A percentile compares a stretch with the other conserved stretches of the same genome.
Evolutionary conservation across 306 rosid genomes (phyloP).

Genomic region (Boehmeria nivea): DNA sequence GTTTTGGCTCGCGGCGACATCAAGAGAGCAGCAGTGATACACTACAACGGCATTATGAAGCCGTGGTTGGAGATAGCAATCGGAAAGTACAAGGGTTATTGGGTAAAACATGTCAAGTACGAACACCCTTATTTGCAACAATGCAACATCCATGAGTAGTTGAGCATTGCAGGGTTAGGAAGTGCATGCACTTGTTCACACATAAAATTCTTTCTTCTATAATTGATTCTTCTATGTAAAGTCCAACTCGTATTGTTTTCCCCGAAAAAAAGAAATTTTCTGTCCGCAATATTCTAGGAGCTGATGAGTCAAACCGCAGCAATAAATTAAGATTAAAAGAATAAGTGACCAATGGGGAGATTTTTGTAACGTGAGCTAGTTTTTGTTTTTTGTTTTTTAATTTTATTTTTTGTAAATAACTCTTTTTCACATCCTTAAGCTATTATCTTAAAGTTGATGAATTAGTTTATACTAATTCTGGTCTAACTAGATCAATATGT

Average conservation of each 20-base stretch:
- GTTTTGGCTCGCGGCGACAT: conserved; percentile 33
- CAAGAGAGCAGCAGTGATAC: conserved; percentile 80
- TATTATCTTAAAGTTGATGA: background rate
- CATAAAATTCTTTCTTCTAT: conserved; percentile 39
- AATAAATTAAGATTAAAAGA: conserved; percentile 36
- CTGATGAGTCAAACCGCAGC: conserved; percentile 36
- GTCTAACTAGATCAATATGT: background rate
- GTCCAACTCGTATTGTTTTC: conserved; percentile 27
- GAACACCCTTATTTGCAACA: conserved; percentile 63
- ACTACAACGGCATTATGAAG: conserved; percentile 81
- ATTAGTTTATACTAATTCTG: background rate
- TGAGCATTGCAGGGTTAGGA: conserved; percentile 14
- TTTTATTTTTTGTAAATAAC: conserved; percentile 51
- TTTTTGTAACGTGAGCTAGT: conserved; percentile 19
- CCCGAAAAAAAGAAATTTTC: conserved; percentile 23
- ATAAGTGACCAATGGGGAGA: conserved; percentile 15
- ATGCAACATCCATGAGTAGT: conserved; percentile 80
- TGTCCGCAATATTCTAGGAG: conserved; percentile 27
- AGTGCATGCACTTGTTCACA: conserved; percentile 18
- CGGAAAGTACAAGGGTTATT: conserved; percentile 61
- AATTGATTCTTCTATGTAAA: conserved; percentile 59
- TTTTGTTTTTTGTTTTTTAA: conserved; percentile 1
- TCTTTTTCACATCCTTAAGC: conserved; percentile 4
- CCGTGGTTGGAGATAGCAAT: conserved; percentile 87
- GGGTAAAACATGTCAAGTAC: conserved; percentile 60